Conservation (phyloP, 106 monocot species). For the Vanilla planifolia region DNA sequence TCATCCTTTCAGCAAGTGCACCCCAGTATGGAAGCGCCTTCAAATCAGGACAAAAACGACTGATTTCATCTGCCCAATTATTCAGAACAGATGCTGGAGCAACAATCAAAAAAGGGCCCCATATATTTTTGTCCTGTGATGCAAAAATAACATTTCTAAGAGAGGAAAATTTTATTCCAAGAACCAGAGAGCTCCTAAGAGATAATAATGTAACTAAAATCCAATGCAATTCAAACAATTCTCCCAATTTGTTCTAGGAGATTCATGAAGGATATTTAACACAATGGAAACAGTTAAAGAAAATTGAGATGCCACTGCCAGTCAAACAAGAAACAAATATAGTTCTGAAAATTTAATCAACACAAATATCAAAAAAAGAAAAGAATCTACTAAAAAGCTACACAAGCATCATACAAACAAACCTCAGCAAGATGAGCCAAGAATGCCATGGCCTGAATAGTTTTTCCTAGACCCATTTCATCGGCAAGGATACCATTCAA, state of each 20-base stretch:
- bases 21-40: constrained; percentile 98
- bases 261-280: too few relatives aligned
- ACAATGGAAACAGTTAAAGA: too few relatives aligned
- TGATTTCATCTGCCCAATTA: constrained; percentile 96
- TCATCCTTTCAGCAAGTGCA: constrained; percentile 52
- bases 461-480: constrained; percentile 99
- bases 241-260: too few relatives aligned
- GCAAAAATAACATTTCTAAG: too few relatives aligned
- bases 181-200: too few relatives aligned
- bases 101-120: constrained; percentile 97
- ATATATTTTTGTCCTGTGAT: constrained; percentile 90
- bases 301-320: too few relatives aligned
- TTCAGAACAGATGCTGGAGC: constrained; percentile 96
- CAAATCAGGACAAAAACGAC: constrained; percentile 87
- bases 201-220: too few relatives aligned
- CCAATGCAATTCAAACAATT: too few relatives aligned
- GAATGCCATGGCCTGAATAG: constrained; percentile 98
- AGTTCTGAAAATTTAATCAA: neutral
- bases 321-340: too few relatives aligned
- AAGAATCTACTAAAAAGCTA: too few relatives aligned
- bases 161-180: too few relatives aligned
- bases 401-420: neutral
- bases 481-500: constrained; percentile 99
- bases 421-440: constrained; percentile 99
- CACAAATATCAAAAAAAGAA: neutral